Evolutionary conservation across 2,329 filamentous ascomycete species (phyloP).

Genomic region (Penicillium hesseltinei): DNA sequence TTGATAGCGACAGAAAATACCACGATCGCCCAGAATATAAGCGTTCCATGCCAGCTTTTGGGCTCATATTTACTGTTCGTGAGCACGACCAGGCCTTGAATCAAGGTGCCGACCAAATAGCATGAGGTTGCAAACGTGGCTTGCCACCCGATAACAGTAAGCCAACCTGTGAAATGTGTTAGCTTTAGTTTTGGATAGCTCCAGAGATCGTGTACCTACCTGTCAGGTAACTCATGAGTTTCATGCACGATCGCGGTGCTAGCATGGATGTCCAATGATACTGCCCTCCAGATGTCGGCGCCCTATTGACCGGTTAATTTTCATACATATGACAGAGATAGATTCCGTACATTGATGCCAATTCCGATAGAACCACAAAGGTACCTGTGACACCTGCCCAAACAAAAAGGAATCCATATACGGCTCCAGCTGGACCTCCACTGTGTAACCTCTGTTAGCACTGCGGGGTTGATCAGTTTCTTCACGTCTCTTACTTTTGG

Average conservation of each 20-base stretch:
- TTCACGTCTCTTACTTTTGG: conserved; percentile 18
- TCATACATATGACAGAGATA: too few relatives aligned
- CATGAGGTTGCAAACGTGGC: conserved; percentile 39
- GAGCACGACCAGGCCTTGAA: conserved; percentile 41
- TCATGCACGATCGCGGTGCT: conserved; percentile 35
- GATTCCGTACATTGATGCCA: conserved; percentile 33
- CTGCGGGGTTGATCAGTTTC: background rate
- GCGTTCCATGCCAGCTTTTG: conserved; percentile 50
- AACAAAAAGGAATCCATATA: conserved; percentile 36
- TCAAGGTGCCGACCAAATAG: conserved; percentile 33
- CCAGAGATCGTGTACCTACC: conserved; percentile 15
- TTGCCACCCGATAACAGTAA: conserved; percentile 46
- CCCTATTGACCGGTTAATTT: conserved; percentile 18
- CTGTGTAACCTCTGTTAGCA: conserved; percentile 16
- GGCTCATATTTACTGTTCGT: conserved; percentile 38
- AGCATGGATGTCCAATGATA: conserved; percentile 46
- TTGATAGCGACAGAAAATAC: conserved; percentile 45
- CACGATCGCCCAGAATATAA: conserved; percentile 48
- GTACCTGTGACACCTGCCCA: conserved; percentile 31
- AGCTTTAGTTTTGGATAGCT: background rate
- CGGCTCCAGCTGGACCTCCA: conserved; percentile 34
- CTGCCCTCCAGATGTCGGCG: conserved; percentile 38
- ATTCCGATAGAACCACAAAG: conserved; percentile 31
- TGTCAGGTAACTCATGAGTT: conserved; percentile 41
- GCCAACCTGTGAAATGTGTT: conserved; percentile 33